phyloP scores from a whole-genome alignment of 352 stramenopile genomes.

The Salisapilia sapeloensis region DNA sequence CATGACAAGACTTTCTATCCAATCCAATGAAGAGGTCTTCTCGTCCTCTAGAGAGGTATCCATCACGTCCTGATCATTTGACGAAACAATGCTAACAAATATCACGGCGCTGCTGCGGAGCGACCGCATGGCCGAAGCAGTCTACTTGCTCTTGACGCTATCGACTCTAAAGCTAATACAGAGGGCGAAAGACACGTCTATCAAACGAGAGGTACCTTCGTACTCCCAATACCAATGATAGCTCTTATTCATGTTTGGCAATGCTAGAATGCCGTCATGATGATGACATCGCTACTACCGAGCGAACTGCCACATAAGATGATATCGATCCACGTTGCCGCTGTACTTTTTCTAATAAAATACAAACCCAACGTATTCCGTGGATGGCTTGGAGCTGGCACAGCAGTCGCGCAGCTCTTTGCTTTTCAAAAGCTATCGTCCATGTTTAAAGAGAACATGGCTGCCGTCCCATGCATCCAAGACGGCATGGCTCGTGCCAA shows the following conservation, averaged over 20 bases:
- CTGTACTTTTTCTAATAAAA: constrained; percentile 28
- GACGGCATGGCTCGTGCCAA: constrained; percentile 13
- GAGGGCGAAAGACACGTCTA: constrained; percentile 22
- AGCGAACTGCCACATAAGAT: constrained; percentile 47
- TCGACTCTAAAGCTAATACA: constrained; percentile 20
- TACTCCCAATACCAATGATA: constrained; percentile 1
- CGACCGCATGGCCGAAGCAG: too few species aligned
- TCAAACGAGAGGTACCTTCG: constrained; percentile 15
- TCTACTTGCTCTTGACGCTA: constrained; percentile 17
- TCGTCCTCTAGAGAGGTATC: too few species aligned
- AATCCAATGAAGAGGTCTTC: too few species aligned
- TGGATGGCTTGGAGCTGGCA: constrained; percentile 27
- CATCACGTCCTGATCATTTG: too few species aligned
- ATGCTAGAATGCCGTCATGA: constrained; percentile 24
- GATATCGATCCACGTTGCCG: constrained; percentile 18
- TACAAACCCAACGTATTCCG: constrained; percentile 15
- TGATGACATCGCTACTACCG: constrained; percentile 32
- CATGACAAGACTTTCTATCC: too few species aligned
- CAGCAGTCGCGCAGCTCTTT: constrained; percentile 20
- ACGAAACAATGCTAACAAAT: too few species aligned
- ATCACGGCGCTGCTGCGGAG: too few species aligned
- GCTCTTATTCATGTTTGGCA: constrained; percentile 2
- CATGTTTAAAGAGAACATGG: constrained; percentile 27
- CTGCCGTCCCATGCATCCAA: constrained; percentile 19
- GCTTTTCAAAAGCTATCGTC: constrained; percentile 21